Percentiles rank a stretch among this genome's conserved stretches.
Conservation (phyloP, 306 rosid genomes). For the Cicer arietinum region DNA sequence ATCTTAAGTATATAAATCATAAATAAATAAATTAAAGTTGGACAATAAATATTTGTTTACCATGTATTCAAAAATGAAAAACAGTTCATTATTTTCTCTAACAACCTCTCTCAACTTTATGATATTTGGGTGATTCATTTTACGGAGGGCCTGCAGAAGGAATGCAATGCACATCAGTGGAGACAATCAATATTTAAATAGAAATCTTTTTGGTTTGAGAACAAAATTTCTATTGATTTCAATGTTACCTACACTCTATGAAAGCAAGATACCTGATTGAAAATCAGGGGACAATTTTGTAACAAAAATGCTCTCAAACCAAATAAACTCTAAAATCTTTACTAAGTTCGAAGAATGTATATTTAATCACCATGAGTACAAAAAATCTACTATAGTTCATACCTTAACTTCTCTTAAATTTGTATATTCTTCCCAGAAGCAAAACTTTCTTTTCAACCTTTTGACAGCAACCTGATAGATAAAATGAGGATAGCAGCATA, state of each 20-base stretch:
- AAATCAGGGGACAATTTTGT: neutral
- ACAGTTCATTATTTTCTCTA: constrained; percentile 75
- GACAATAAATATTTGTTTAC: constrained; percentile 49
- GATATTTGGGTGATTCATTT: constrained; percentile 79
- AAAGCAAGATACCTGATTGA: constrained; percentile 2
- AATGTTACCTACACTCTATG: neutral
- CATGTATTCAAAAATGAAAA: constrained; percentile 87
- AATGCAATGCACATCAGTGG: constrained; percentile 41
- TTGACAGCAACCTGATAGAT: constrained; percentile 78
- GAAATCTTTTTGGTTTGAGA: constrained; percentile 8
- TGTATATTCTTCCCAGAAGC: constrained; percentile 84
- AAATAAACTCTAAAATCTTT: constrained; percentile 22
- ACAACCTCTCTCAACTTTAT: constrained; percentile 83
- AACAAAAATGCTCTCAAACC: neutral
- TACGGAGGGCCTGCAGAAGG: constrained; percentile 70
- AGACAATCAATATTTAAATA: constrained; percentile 33
- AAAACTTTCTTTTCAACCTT: constrained; percentile 86
- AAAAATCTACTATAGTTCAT: constrained; percentile 38
- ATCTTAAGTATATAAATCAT: constrained; percentile 18
- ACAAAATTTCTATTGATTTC: neutral
- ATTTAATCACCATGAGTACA: constrained; percentile 3
- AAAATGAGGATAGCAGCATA: constrained; percentile 33
- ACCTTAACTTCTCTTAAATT: constrained; percentile 87
- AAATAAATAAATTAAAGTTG: constrained; percentile 6
- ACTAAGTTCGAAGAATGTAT: constrained; percentile 35